Conservation (phyloP, 257 asterid genomes). For the Gynochthodes officinalis region DNA sequence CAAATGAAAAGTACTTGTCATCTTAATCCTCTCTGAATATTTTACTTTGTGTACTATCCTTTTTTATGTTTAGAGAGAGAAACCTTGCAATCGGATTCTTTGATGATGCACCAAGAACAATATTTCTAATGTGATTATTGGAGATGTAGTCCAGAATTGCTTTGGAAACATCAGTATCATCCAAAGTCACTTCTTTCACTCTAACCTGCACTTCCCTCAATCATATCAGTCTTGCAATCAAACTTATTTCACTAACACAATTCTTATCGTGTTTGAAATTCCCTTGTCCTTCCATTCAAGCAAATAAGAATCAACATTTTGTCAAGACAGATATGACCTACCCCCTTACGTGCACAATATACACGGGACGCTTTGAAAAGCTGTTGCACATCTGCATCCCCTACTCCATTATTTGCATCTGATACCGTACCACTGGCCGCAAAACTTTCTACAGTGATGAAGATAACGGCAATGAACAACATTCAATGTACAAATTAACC, state of each 20-base stretch:
- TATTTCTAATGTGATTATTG: constrained; percentile 35
- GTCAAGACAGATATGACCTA: constrained; percentile 16
- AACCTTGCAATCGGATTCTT: constrained; percentile 44
- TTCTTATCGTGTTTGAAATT: neutral
- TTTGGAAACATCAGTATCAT: constrained; percentile 50
- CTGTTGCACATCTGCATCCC: constrained; percentile 26
- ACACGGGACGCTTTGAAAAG: constrained; percentile 46
- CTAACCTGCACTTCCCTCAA: constrained; percentile 34
- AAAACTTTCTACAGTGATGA: constrained; percentile 24
- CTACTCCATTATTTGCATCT: constrained; percentile 33
- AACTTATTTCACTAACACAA: neutral
- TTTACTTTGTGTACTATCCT: neutral
- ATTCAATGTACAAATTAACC: neutral
- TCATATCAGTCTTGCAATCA: neutral
- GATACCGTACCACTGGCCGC: constrained; percentile 20
- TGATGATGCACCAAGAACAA: constrained; percentile 69
- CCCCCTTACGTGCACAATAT: constrained; percentile 70
- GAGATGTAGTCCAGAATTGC: constrained; percentile 57
- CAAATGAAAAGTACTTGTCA: neutral
- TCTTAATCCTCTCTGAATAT: too few relatives aligned
- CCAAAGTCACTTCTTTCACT: constrained; percentile 49
- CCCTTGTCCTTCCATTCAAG: neutral
- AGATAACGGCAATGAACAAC: neutral
- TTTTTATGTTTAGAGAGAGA: too few relatives aligned
- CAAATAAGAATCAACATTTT: constrained; percentile 2